phyloP scores from a whole-genome alignment of 177 flowering plant genomes.

The Viscum album region DNA sequence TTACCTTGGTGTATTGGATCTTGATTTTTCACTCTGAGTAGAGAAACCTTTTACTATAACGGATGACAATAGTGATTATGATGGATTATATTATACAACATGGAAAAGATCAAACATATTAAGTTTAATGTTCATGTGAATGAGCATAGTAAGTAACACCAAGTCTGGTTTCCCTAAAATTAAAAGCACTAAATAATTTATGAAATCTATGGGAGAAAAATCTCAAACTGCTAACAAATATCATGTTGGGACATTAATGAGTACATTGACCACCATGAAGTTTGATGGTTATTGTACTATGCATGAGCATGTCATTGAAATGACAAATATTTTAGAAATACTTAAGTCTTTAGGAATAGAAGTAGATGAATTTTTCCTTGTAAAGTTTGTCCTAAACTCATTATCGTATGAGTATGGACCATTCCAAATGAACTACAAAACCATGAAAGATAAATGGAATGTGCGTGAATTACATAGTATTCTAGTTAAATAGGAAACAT shows the following conservation, averaged over 20 bases:
- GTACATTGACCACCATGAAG: no score
- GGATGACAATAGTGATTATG: neutral
- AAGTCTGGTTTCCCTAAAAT: neutral
- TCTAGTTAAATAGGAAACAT: neutral
- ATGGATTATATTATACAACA: neutral
- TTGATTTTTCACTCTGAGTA: neutral
- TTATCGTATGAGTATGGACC: neutral
- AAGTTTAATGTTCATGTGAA: neutral
- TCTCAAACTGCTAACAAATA: no score
- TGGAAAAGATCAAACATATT: neutral
- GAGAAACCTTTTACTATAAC: neutral
- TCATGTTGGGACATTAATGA: no score
- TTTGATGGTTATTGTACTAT: no score
- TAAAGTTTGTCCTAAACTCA: neutral
- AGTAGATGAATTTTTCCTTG: neutral
- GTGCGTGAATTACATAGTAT: neutral
- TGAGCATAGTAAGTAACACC: no score
- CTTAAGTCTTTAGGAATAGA: neutral
- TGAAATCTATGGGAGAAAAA: neutral
- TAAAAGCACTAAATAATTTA: neutral
- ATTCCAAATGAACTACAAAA: no score
- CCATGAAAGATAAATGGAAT: no score
- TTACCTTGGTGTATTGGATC: slow-evolving; percentile 1
- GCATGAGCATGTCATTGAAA: no score
- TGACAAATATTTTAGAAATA: neutral